Evolutionary conservation across 2,329 filamentous ascomycete species (phyloP).

Genomic region (Coniochaeta ligniaria): DNA sequence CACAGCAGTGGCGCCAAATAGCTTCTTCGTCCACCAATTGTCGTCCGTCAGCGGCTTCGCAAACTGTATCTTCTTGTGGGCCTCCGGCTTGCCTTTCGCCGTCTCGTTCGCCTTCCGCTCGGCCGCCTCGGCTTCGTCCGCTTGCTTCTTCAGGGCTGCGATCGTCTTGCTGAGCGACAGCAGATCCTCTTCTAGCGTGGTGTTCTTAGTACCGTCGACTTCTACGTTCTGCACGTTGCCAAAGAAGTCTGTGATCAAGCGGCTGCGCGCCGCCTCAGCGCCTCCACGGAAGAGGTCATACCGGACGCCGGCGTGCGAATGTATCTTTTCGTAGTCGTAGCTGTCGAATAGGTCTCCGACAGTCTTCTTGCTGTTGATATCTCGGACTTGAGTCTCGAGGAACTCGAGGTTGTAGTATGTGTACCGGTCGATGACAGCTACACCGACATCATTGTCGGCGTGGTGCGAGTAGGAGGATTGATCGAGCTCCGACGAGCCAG

Average conservation of each 20-base stretch:
- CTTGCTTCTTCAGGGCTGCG: conserved; percentile 41
- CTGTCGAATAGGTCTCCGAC: conserved; percentile 93
- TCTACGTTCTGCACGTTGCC: conserved; percentile 98
- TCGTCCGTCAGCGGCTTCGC: conserved; percentile 58
- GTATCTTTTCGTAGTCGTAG: conserved; percentile 91
- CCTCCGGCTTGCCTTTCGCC: conserved; percentile 14
- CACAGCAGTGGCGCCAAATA: conserved; percentile 53
- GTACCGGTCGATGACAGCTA: conserved; percentile 96
- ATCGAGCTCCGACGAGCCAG: conserved; percentile 91
- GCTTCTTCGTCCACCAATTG: conserved; percentile 61
- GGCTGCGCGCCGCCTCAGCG: conserved; percentile 66
- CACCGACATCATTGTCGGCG: conserved; percentile 94
- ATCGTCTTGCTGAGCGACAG: conserved; percentile 66
- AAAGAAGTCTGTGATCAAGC: conserved; percentile 93
- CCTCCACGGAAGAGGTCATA: conserved; percentile 94
- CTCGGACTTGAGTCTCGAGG: conserved; percentile 81
- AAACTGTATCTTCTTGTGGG: conserved; percentile 32
- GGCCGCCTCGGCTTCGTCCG: conserved; percentile 34
- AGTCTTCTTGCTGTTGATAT: conserved; percentile 79
- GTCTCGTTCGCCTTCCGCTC: conserved; percentile 11
- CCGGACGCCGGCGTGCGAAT: conserved; percentile 82
- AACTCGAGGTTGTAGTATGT: conserved; percentile 99
- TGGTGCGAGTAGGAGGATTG: conserved; percentile 97
- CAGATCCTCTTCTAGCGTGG: conserved; percentile 64
- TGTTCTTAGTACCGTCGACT: conserved; percentile 60